phyloP scores from a whole-genome alignment of 805 yeast species.

The Ogataea pilisensis region DNA sequence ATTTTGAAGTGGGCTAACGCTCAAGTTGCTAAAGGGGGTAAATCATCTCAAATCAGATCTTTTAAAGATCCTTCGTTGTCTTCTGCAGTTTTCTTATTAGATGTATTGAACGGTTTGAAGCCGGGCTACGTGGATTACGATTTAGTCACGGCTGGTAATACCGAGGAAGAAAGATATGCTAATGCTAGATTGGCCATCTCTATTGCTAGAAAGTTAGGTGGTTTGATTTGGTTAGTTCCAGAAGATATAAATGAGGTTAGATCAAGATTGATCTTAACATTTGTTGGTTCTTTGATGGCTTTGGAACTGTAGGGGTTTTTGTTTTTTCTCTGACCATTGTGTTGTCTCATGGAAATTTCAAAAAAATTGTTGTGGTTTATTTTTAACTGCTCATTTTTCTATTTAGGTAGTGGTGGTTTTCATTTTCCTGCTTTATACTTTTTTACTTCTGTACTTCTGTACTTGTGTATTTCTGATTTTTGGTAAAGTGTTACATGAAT shows the following conservation, averaged over 20 bases:
- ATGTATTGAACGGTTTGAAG: slow-evolving; percentile 86
- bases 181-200: slow-evolving; percentile 97
- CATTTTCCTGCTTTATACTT: background rate
- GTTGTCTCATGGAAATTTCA: background rate
- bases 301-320: slow-evolving; percentile 29
- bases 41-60: slow-evolving; percentile 65
- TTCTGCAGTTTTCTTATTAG: slow-evolving; percentile 77
- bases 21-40: slow-evolving; percentile 83
- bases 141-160: slow-evolving; percentile 72
- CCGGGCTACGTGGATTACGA: slow-evolving; percentile 98
- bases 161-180: slow-evolving; percentile 84
- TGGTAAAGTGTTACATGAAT: too few relatives aligned
- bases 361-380: too few relatives aligned
- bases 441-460: too few relatives aligned
- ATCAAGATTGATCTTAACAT: slow-evolving; percentile 86
- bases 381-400: too few relatives aligned
- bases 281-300: slow-evolving; percentile 93
- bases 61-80: slow-evolving; percentile 79
- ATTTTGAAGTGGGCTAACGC: slow-evolving; percentile 92
- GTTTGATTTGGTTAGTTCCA: slow-evolving; percentile 98
- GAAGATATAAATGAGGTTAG: slow-evolving; percentile 97
- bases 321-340: background rate
- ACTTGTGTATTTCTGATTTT: too few relatives aligned
- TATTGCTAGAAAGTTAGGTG: slow-evolving; percentile 96
- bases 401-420: slow-evolving; percentile 1